Conservation (phyloP, 768 basidiomycete genomes). For the Daedalea quercina region DNA sequence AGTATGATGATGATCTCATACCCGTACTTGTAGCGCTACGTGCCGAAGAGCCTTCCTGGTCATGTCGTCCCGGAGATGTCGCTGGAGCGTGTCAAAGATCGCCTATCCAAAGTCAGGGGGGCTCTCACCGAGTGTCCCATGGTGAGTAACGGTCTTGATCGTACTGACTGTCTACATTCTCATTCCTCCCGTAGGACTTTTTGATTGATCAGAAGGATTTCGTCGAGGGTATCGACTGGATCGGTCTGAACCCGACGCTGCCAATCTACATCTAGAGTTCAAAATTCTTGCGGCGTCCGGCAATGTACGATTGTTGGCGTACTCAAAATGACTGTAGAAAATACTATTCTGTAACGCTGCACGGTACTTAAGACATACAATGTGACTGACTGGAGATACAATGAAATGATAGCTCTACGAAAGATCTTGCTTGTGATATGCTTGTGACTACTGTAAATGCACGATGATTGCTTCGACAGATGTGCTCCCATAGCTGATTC, state of each 20-base stretch:
- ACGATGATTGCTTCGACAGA: no score
- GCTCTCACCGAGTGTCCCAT: slow-evolving; percentile 72
- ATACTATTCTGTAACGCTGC: no score
- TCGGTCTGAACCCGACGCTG: slow-evolving; percentile 65
- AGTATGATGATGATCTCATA: neutral
- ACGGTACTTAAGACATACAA: no score
- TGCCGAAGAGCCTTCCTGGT: slow-evolving; percentile 71
- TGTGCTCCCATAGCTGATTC: no score
- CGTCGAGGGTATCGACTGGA: slow-evolving; percentile 66
- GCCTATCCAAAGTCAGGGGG: slow-evolving; percentile 63
- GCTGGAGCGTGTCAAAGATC: slow-evolving; percentile 66
- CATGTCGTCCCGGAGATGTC: slow-evolving; percentile 71
- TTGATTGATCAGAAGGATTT: slow-evolving; percentile 75
- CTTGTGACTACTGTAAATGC: no score
- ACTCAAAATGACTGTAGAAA: no score
- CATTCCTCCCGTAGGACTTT: slow-evolving; percentile 53
- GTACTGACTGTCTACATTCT: neutral
- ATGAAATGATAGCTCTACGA: no score
- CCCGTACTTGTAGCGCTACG: no score
- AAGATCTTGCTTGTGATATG: no score
- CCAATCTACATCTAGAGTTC: slow-evolving; percentile 64
- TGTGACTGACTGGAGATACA: no score
- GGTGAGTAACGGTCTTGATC: slow-evolving; percentile 27
- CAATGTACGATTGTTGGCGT: neutral
- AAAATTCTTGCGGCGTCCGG: neutral